Evolutionary conservation across 352 stramenopile species (phyloP).

Genomic region (Discostella stelligera): DNA sequence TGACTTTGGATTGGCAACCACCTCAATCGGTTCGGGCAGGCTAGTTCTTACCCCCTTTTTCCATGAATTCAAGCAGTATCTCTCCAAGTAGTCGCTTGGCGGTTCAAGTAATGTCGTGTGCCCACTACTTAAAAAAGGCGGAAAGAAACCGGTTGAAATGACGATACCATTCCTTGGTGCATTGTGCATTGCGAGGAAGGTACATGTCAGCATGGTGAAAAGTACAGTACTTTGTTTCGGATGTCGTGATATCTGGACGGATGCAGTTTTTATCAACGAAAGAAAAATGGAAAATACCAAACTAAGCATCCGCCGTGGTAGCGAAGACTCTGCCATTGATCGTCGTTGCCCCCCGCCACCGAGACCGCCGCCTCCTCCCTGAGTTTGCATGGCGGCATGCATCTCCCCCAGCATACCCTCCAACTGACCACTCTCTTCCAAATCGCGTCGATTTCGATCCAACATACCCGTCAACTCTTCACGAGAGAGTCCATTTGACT

Average conservation of each 20-base stretch:
- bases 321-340: slow-evolving; percentile 18
- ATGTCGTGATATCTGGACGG: slow-evolving; percentile 46
- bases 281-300: slow-evolving; percentile 40
- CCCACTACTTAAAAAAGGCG: slow-evolving; percentile 46
- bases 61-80: slow-evolving; percentile 32
- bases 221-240: slow-evolving; percentile 53
- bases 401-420: slow-evolving; percentile 34
- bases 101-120: slow-evolving; percentile 64
- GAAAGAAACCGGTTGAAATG: slow-evolving; percentile 34
- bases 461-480: slow-evolving; percentile 68
- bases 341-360: slow-evolving; percentile 5
- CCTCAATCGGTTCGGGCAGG: slow-evolving; percentile 18
- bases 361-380: slow-evolving; percentile 21
- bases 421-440: slow-evolving; percentile 43
- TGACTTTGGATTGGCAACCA: slow-evolving; percentile 9
- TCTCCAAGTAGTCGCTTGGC: slow-evolving; percentile 52
- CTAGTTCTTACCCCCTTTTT: slow-evolving; percentile 19
- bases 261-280: slow-evolving; percentile 39
- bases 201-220: slow-evolving; percentile 17
- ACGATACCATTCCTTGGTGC: slow-evolving; percentile 69
- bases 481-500: slow-evolving; percentile 61
- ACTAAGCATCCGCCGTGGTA: slow-evolving; percentile 41
- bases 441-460: slow-evolving; percentile 64
- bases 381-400: slow-evolving; percentile 7
- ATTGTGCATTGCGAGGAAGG: slow-evolving; percentile 45